Conservation (phyloP, 202 grass and related monocot species). For the Digitaria exilis region DNA sequence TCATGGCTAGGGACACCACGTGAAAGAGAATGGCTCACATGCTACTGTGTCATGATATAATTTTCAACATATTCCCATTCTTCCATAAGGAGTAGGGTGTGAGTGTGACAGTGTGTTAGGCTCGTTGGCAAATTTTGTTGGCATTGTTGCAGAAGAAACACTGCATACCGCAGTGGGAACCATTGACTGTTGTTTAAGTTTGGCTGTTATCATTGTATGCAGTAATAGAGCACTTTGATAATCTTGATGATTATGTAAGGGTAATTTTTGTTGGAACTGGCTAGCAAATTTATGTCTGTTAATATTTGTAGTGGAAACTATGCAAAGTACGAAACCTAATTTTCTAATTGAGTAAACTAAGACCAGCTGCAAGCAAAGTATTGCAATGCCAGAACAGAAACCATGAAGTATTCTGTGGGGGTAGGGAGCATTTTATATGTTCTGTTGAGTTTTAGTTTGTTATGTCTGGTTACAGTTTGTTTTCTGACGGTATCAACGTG, state of each 20-base stretch:
- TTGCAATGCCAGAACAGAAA: not conserved
- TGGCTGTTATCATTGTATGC: not conserved
- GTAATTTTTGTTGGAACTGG: not conserved
- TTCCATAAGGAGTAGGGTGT: not conserved
- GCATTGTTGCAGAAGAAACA: not conserved
- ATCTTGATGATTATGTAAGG: not conserved
- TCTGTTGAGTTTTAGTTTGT: not conserved
- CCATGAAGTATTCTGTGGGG: not conserved
- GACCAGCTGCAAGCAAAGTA: not conserved
- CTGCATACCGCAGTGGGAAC: not conserved
- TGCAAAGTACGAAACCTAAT: not conserved
- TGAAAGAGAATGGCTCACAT: conserved; percentile 46
- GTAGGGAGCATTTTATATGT: not conserved
- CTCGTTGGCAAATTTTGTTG: conserved; percentile 14
- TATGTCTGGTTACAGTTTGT: not conserved
- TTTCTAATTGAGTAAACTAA: not conserved
- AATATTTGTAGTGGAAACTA: not conserved
- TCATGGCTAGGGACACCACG: conserved; percentile 53
- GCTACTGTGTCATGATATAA: conserved; percentile 31
- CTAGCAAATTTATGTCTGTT: no score
- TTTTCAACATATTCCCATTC: conserved; percentile 35
- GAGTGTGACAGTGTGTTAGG: not conserved
- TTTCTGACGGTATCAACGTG: not conserved
- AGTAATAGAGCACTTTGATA: conserved; percentile 31
- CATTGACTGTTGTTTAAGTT: conserved; percentile 6